These are phyloP conservation scores for Kuraishia hungarica DNA, from an alignment of 805 yeast species.

Conservation along the genomic window DNA sequence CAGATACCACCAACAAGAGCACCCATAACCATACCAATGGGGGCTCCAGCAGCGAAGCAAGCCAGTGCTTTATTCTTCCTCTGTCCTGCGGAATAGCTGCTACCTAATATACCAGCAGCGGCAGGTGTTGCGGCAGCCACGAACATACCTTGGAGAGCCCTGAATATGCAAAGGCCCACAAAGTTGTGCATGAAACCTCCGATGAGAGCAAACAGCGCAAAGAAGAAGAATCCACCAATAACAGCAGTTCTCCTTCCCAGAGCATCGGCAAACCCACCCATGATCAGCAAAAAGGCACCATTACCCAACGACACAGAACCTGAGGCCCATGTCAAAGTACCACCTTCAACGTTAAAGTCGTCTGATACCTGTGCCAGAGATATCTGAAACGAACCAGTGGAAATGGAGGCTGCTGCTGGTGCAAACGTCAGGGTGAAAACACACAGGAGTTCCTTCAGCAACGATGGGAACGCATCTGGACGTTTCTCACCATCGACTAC, in stretches of 20 bases:
- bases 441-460: constrained; percentile 21
- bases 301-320: constrained; percentile 24
- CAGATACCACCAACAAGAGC: constrained; percentile 30
- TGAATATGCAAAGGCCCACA: constrained; percentile 22
- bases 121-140: constrained; percentile 30
- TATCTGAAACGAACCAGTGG: constrained; percentile 23
- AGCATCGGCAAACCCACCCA: constrained; percentile 29
- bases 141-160: constrained; percentile 30
- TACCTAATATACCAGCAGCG: constrained; percentile 31
- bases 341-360: constrained; percentile 24
- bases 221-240: constrained; percentile 10
- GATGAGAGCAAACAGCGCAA: constrained; percentile 15
- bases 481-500: constrained; percentile 6
- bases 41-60: constrained; percentile 31
- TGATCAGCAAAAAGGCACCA: constrained; percentile 26
- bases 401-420: constrained; percentile 22
- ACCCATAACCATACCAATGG: constrained; percentile 30
- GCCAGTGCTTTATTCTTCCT: constrained; percentile 28
- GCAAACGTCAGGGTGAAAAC: constrained; percentile 22
- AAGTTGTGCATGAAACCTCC: constrained; percentile 24
- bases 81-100: constrained; percentile 22
- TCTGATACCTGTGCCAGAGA: constrained; percentile 22
- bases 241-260: constrained; percentile 26
- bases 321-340: constrained; percentile 29
- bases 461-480: constrained; percentile 21